Percentiles rank a stretch among this genome's conserved stretches.
Evolutionary conservation across 768 basidiomycete species (phyloP).

Genomic region (Lactarius trivialis): DNA sequence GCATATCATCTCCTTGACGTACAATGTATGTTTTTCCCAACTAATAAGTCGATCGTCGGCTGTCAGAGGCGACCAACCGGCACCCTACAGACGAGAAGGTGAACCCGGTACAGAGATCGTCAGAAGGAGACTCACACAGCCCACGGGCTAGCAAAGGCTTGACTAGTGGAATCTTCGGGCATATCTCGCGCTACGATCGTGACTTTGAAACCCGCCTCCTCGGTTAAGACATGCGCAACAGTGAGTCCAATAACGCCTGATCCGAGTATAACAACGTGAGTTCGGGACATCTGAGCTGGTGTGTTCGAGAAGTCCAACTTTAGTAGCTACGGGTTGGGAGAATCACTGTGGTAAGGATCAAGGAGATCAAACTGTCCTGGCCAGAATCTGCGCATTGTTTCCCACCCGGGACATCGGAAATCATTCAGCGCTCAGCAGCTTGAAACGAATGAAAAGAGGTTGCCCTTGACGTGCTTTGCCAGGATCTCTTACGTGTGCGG

Average conservation of each 20-base stretch:
- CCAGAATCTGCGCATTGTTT: background rate
- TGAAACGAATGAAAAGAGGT: too few relatives aligned
- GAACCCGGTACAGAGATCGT: background rate
- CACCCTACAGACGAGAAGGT: slow-evolving; percentile 31
- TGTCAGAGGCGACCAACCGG: slow-evolving; percentile 40
- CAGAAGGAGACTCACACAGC: slow-evolving; percentile 32
- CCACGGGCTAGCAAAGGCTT: slow-evolving; percentile 46
- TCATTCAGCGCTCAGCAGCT: background rate
- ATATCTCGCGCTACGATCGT: slow-evolving; percentile 35
- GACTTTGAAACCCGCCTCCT: slow-evolving; percentile 27
- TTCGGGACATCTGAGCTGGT: slow-evolving; percentile 5
- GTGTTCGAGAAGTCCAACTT: slow-evolving; percentile 1
- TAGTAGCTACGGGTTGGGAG: background rate
- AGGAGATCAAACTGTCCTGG: background rate
- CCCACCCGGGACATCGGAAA: background rate
- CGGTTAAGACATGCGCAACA: slow-evolving; percentile 33
- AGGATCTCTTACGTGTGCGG: too few relatives aligned
- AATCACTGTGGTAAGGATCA: too few relatives aligned
- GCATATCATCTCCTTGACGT: slow-evolving; percentile 22
- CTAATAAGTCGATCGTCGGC: slow-evolving; percentile 30
- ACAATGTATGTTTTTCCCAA: slow-evolving; percentile 42
- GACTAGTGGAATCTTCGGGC: slow-evolving; percentile 36
- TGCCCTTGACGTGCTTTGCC: too few relatives aligned
- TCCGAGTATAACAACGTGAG: slow-evolving; percentile 34
- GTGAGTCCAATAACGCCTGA: slow-evolving; percentile 43